Evolutionary conservation across 2,329 filamentous ascomycete genomes (phyloP).

Genomic region (Ceratocystis cubensis): DNA sequence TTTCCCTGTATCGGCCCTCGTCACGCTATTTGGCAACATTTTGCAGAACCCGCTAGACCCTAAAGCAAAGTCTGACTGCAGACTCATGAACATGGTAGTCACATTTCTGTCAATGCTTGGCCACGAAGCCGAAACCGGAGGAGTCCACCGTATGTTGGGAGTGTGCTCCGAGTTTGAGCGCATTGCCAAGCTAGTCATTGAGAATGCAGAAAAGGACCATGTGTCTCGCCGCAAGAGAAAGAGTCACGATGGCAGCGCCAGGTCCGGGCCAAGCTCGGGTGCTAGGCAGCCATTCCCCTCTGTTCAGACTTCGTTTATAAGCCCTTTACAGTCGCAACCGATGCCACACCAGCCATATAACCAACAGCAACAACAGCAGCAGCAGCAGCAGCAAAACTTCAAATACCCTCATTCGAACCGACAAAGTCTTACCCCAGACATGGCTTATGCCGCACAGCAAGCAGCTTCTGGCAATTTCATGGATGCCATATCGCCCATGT

Average conservation of each 20-base stretch:
- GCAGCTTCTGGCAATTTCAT: conserved; percentile 7
- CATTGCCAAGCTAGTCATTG: conserved; percentile 80
- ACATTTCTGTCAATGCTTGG: conserved; percentile 81
- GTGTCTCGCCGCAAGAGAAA: conserved; percentile 75
- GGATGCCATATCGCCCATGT: conserved; percentile 22
- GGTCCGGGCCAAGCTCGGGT: conserved; percentile 21
- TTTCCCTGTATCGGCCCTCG: conserved; percentile 87
- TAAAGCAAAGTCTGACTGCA: conserved; percentile 74
- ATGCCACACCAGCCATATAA: not conserved
- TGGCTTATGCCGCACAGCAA: conserved; percentile 14
- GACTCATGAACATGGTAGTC: conserved; percentile 85
- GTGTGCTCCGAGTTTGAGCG: conserved; percentile 95
- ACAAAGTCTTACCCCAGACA: conserved; percentile 11
- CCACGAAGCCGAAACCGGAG: conserved; percentile 79
- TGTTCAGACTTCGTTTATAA: conserved; percentile 24
- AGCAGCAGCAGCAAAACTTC: conserved; percentile 6
- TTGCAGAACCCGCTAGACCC: conserved; percentile 88
- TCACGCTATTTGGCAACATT: conserved; percentile 93
- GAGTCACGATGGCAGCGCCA: conserved; percentile 39
- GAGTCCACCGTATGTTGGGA: conserved; percentile 83
- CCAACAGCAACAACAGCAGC: not conserved
- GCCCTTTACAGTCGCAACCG: conserved; percentile 22
- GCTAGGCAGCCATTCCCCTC: conserved; percentile 24
- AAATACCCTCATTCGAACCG: not conserved
- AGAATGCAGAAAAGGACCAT: conserved; percentile 79